Evolutionary conservation across 108 stramenopile genomes (phyloP).

Genomic region (Tribonema minus): DNA sequence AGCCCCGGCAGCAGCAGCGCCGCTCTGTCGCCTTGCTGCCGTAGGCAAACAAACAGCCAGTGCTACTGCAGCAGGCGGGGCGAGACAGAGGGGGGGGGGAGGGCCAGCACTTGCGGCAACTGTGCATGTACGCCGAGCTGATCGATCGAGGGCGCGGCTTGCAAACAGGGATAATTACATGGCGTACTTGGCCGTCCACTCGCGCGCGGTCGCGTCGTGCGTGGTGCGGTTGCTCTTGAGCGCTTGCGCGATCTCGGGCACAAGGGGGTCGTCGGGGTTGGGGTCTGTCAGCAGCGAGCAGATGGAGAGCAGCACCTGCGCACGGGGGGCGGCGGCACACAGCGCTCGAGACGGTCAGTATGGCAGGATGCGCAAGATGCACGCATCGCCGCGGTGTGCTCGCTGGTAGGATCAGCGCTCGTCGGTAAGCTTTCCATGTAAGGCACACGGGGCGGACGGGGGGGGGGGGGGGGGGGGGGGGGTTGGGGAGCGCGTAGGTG

Average conservation of each 20-base stretch:
- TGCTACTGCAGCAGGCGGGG: too few relatives aligned
- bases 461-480: too few relatives aligned
- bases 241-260: neutral
- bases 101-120: too few relatives aligned
- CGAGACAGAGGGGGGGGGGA: too few relatives aligned
- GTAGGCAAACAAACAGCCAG: too few relatives aligned
- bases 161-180: too few relatives aligned
- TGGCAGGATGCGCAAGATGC: neutral
- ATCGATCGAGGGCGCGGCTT: too few relatives aligned
- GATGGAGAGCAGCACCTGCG: slow-evolving; percentile 81
- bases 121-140: too few relatives aligned
- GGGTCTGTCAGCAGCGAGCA: slow-evolving; percentile 94
- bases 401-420: neutral
- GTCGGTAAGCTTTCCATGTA: neutral
- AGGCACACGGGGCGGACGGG: neutral
- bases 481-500: too few relatives aligned
- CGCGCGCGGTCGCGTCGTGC: slow-evolving; percentile 59
- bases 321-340: neutral
- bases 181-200: slow-evolving; percentile 61
- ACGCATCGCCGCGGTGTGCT: neutral
- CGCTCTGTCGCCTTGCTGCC: too few relatives aligned
- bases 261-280: slow-evolving; percentile 96
- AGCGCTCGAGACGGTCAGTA: neutral
- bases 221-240: slow-evolving; percentile 51
- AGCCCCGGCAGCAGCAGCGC: too few relatives aligned